Conservation (phyloP, 2,329 filamentous ascomycete species). For the Clonostachys solani region DNA sequence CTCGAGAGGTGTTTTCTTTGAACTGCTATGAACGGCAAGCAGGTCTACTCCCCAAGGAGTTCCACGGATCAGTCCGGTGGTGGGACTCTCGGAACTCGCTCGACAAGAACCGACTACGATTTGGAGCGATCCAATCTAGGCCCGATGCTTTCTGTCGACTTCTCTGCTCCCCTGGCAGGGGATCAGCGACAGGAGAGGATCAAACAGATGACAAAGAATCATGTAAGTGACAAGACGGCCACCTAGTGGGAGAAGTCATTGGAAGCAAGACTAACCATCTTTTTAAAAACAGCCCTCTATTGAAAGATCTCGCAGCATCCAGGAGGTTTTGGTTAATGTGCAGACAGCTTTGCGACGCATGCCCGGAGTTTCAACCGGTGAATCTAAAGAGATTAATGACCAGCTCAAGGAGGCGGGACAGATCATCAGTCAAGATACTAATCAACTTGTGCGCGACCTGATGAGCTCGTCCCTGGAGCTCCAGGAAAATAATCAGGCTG, state of each 20-base stretch:
- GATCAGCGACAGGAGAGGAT: constrained; percentile 26
- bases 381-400: constrained; percentile 24
- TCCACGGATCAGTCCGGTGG: too few species aligned
- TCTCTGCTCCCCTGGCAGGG: constrained; percentile 30
- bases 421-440: constrained; percentile 30
- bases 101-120: too few species aligned
- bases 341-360: constrained; percentile 32
- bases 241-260: neutral
- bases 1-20: too few species aligned
- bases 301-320: constrained; percentile 21
- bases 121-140: neutral
- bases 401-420: constrained; percentile 30
- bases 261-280: too few species aligned
- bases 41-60: too few species aligned
- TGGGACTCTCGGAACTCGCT: too few species aligned
- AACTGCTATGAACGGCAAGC: too few species aligned
- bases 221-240: constrained; percentile 19
- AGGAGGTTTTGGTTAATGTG: constrained; percentile 28
- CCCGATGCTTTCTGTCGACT: constrained; percentile 30
- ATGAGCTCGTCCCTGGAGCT: constrained; percentile 29
- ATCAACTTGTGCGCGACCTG: constrained; percentile 29
- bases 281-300: constrained; percentile 21
- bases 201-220: constrained; percentile 30
- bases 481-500: constrained; percentile 29
- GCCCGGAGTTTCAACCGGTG: constrained; percentile 26